Evolutionary conservation across 371 early-diverging fungal genomes (phyloP), one percentile per base, ranked within the genome.

Genomic region (Coemansia sp.): DNA sequence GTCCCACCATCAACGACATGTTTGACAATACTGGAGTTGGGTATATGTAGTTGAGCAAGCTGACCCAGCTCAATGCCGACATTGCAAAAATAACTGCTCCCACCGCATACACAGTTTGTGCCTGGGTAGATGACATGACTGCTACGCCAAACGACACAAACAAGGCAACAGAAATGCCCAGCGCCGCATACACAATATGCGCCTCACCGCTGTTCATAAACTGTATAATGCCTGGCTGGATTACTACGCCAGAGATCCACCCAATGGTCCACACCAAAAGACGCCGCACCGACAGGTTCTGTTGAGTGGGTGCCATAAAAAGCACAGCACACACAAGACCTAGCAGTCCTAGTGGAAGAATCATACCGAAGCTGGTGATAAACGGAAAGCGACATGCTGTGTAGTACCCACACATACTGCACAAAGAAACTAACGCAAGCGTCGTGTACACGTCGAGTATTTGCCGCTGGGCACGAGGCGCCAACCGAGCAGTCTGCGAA

Each of bases 141-240:
- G 54, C 66, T 28, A 51, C 54, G 0, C 66, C 46, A 58, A 73
- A 73, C 36, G 73, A 73, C 28, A 46, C 72, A 57, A 73, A 73
- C 28, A 73, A 44, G 5, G 64, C 65, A 1, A 36, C 3, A 3
- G 66, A 9, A 19, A 21, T 11, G 0, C 61, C 73, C 40, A 65
- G 40, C 2, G 73, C 73, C 53, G 28, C 57, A 23, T 52, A 71
- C 17, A 72, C 63, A 2, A 65, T 12, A 40, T 36, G 61, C 2
- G 28, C 59, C 23, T 61, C 29, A 13, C 67, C 57, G 7, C 39
- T n/a, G 19, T 41, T 21, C 54, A 72, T 24, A 24, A 71, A n/a
- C 28, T 26, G 59, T 2, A 9, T 40, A 21, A 73, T 32, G 3
- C 26, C 21, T 21, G 73, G 65, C 1, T 39, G 65, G 21, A 73